Base-by-base conservation (phyloP, 2,329 filamentous ascomycete species). In the Alternaria gaisen region DNA sequence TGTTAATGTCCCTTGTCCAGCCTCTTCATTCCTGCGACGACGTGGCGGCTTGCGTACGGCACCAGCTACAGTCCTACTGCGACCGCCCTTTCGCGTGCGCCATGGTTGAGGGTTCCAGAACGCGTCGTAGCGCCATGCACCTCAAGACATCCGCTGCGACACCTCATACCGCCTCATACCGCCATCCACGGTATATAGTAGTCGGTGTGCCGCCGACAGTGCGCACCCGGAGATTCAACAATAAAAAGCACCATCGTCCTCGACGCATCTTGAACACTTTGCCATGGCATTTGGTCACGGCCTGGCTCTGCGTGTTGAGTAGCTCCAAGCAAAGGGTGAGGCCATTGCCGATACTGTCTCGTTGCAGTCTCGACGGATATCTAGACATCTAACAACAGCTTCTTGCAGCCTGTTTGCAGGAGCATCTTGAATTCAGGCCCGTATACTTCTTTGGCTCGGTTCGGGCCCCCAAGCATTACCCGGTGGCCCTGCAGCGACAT, bases 21-120 rank as follows among this genome's bases (percentile, higher is more conserved):
- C 71, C 71, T 70, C 68, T 68, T 68, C 60, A 48, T 69, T 66
- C 57, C n/a, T 18, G 16, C 43, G 53, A 67, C 63, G 63, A 73
- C 71, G 71, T 73, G 71, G 68, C 71, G 65, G 60, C 64, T 56
- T 65, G 61, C 58, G 56, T 66, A 58, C 64, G 60, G 65, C 48
- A 42, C 34, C 41, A 41, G 24, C 51, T 22, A 48, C 40, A 43
- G 46, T 54, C 38, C 46, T 36, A 53, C 54, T 55, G 62, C 48
- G 55, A 61, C 63, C 57, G 63, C 63, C 53, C 61, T 59, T 63
- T 46, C 52, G 55, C 52, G n/a, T 5, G 30, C 60, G 44, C 44
- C 36, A 41, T 36, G 18, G 32, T 26, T 43, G 26, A 20, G 38
- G 30, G 22, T 22, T 34, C 47, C 47, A 47, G 20, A 38, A 54